phyloP scores from a whole-genome alignment of 768 basidiomycete genomes.

The Tylopilus cervinicoccineus region DNA sequence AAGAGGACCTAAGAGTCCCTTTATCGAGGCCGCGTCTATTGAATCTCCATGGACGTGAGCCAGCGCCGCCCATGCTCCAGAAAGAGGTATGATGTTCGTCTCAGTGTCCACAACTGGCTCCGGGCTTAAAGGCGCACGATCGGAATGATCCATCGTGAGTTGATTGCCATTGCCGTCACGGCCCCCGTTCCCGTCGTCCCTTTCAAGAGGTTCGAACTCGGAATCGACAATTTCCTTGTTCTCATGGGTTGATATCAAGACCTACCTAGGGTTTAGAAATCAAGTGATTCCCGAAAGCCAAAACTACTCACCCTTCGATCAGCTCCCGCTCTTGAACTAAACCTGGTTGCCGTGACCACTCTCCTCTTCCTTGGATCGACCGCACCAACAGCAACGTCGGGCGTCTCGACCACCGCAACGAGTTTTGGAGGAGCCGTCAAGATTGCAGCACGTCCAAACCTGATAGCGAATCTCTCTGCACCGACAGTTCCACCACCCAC shows the following conservation, averaged over 20 bases:
- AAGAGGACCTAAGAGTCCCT: slow-evolving; percentile 58
- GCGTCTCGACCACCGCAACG: slow-evolving; percentile 79
- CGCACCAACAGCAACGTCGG: slow-evolving; percentile 86
- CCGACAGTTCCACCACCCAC: slow-evolving; percentile 19
- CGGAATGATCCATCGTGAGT: slow-evolving; percentile 9
- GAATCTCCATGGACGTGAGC: slow-evolving; percentile 38
- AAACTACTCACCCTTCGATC: slow-evolving; percentile 64
- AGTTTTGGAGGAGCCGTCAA: slow-evolving; percentile 82
- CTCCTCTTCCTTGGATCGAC: slow-evolving; percentile 81
- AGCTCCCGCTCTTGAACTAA: slow-evolving; percentile 79
- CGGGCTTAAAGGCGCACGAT: slow-evolving; percentile 12
- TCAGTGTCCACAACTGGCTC: slow-evolving; percentile 56
- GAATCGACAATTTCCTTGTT: slow-evolving; percentile 40
- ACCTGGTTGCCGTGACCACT: slow-evolving; percentile 84
- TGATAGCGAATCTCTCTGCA: slow-evolving; percentile 38
- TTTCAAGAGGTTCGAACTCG: slow-evolving; percentile 21
- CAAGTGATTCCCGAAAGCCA: neutral
- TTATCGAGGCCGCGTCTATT: slow-evolving; percentile 34
- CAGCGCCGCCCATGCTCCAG: slow-evolving; percentile 74
- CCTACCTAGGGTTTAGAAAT: slow-evolving; percentile 37
- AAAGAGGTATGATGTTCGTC: slow-evolving; percentile 58
- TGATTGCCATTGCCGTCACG: neutral
- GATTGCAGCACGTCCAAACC: slow-evolving; percentile 68
- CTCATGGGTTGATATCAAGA: slow-evolving; percentile 80
- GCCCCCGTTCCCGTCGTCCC: slow-evolving; percentile 14